phyloP scores from a whole-genome alignment of 768 basidiomycete species.

The Boletus sp. region DNA sequence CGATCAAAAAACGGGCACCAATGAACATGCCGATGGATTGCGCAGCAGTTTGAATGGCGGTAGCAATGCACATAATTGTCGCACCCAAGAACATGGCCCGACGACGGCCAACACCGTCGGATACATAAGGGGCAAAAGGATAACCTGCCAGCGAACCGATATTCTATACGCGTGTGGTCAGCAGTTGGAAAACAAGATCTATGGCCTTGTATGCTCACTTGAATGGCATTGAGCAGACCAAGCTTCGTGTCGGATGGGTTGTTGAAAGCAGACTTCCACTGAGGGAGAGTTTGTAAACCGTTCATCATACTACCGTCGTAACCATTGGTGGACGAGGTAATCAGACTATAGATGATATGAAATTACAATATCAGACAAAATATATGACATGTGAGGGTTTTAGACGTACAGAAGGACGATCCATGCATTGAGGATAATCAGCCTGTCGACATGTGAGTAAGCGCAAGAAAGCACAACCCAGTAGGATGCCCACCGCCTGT shows the following conservation, averaged over 20 bases:
- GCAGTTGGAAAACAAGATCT: background rate
- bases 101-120: slow-evolving; percentile 71
- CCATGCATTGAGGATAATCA: slow-evolving; percentile 66
- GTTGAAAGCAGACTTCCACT: slow-evolving; percentile 62
- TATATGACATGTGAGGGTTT: background rate
- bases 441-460: slow-evolving; percentile 31
- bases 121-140: slow-evolving; percentile 67
- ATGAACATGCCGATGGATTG: slow-evolving; percentile 76
- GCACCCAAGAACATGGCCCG: slow-evolving; percentile 66
- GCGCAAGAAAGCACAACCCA: background rate
- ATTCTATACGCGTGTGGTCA: slow-evolving; percentile 40
- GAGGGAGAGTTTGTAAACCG: slow-evolving; percentile 62
- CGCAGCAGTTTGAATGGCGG: slow-evolving; percentile 67
- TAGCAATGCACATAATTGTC: slow-evolving; percentile 62
- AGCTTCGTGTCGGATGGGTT: slow-evolving; percentile 55
- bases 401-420: slow-evolving; percentile 56
- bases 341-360: slow-evolving; percentile 46
- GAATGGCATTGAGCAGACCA: slow-evolving; percentile 72
- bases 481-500: slow-evolving; percentile 48
- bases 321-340: slow-evolving; percentile 73
- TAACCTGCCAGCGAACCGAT: slow-evolving; percentile 66
- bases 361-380: background rate
- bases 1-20: slow-evolving; percentile 74
- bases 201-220: slow-evolving; percentile 38
- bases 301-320: slow-evolving; percentile 83